These are phyloP conservation scores for Nicotiana paniculata DNA, from an alignment of 257 asterid genomes.

Conservation along the genomic window DNA sequence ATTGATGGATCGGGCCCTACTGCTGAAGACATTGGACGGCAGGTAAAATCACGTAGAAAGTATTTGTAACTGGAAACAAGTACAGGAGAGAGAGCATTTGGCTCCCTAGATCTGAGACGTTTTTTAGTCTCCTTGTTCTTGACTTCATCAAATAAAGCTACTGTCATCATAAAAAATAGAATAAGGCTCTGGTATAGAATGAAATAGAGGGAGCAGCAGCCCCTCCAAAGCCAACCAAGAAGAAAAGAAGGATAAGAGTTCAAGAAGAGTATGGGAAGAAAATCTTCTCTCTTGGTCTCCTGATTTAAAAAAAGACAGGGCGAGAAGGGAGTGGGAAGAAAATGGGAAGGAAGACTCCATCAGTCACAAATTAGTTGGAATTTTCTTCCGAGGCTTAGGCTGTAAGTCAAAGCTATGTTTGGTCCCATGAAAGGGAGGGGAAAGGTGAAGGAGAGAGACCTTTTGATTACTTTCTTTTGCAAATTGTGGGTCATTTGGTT, in stretches of 20 bases:
- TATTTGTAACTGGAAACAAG: background rate
- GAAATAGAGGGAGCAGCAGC: background rate
- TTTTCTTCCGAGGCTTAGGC: background rate
- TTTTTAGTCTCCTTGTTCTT: background rate
- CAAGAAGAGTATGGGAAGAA: background rate
- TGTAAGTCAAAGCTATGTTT: background rate
- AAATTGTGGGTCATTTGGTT: background rate
- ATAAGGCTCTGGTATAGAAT: background rate
- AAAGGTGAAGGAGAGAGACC: background rate
- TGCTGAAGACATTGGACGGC: slow-evolving; percentile 96
- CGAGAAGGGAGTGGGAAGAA: background rate
- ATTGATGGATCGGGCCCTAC: slow-evolving; percentile 86
- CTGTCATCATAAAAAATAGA: background rate
- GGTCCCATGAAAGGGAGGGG: background rate
- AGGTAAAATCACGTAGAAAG: slow-evolving; percentile 36
- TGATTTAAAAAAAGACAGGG: background rate
- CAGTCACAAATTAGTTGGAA: background rate
- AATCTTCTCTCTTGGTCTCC: background rate
- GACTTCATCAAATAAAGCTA: background rate
- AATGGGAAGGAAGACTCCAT: background rate
- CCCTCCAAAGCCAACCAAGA: background rate
- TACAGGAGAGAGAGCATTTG: background rate
- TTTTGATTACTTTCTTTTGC: background rate
- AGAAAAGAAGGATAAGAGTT: background rate
- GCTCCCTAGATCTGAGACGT: background rate